Base-by-base conservation (phyloP, 768 basidiomycete genomes). In the Sistotremastrum niveocremeum region DNA sequence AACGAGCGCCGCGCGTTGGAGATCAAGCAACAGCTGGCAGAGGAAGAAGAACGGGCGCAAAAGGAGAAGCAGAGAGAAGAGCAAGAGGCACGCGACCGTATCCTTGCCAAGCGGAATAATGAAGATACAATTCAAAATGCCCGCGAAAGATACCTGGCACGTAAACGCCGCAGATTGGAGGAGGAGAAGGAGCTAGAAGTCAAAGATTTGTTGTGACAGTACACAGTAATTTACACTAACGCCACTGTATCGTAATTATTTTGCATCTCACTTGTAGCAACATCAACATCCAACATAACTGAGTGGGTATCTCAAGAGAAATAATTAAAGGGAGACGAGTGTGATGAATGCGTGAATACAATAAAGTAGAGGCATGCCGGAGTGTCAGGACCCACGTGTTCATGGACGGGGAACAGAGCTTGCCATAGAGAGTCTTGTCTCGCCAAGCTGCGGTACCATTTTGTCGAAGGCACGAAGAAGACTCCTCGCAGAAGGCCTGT, bases 1-100 rank as follows among this genome's bases (percentile, higher is more conserved):
- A 81, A 86, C 49, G 84, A 87, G 57, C 74, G 95, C 47, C 76
- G 94, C 55, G 68, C 74, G 12, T 70, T 74, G 46, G 83, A 95
- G 59, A 75, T 98, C 29, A 74, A 75, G 50, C 65, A 70, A 44
- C 91, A 97, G 63, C 65, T 95, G 68, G 74, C 76, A 44, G 81
- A 77, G 53, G 86, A 94, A 58, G 67, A 72, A 44, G 71, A 74
- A 50, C 74, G 81, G 50, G 54, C 76, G 37, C 65, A 67, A 49
- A 58, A 65, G 48, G 77, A 79, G 58, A 76, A 65, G 57, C 72
- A 74, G 53, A 67, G 66, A 50, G 70, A 71, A 35, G 81, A 82
- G 45, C 67, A 77, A 44, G 77, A 80, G 55, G 76, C 73, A n/a
- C 68, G 72, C 35, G 77, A 77, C 56, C 72, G 81, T 49, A 69